These are phyloP conservation scores for Podila clonocystis DNA, from an alignment of 192 early-diverging fungal species.

Conservation along the genomic window DNA sequence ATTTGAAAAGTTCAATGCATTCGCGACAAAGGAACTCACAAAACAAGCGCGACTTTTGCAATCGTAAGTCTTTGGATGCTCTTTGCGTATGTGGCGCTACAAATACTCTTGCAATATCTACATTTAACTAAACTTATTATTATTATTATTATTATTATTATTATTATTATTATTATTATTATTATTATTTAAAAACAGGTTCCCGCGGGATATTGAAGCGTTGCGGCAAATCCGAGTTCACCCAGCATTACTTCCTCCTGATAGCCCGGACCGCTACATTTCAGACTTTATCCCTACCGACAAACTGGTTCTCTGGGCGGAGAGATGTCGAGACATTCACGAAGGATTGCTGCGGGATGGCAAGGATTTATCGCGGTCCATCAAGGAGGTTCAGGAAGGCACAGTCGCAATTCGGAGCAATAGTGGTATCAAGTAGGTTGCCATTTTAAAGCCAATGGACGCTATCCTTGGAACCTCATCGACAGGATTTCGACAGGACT, in stretches of 20 bases:
- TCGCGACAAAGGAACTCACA: conserved; percentile 54
- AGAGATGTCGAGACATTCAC: conserved; percentile 45
- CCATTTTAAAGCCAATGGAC: too few species aligned
- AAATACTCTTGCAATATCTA: too few species aligned
- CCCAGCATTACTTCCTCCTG: conserved; percentile 41
- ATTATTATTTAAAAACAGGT: conserved; percentile 7
- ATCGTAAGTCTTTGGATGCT: conserved; percentile 23
- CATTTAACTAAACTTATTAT: not conserved
- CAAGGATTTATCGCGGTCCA: conserved; percentile 32
- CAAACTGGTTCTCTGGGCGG: conserved; percentile 42
- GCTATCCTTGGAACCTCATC: too few species aligned
- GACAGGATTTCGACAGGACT: too few species aligned
- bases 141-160: not conserved
- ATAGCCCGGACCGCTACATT: conserved; percentile 40
- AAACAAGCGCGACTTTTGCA: conserved; percentile 46
- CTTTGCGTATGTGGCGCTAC: not conserved
- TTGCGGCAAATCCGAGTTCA: conserved; percentile 59
- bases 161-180: not conserved
- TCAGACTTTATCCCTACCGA: conserved; percentile 52
- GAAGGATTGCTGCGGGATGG: conserved; percentile 31
- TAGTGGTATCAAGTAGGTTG: conserved; percentile 44
- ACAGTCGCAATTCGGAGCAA: conserved; percentile 37
- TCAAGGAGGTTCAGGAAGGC: conserved; percentile 49
- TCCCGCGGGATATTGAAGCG: conserved; percentile 52
- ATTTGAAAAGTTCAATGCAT: conserved; percentile 51